Evolutionary conservation across 345 rosid species (phyloP), one percentile per base, ranked within the genome.

Genomic region (Salix brachista): DNA sequence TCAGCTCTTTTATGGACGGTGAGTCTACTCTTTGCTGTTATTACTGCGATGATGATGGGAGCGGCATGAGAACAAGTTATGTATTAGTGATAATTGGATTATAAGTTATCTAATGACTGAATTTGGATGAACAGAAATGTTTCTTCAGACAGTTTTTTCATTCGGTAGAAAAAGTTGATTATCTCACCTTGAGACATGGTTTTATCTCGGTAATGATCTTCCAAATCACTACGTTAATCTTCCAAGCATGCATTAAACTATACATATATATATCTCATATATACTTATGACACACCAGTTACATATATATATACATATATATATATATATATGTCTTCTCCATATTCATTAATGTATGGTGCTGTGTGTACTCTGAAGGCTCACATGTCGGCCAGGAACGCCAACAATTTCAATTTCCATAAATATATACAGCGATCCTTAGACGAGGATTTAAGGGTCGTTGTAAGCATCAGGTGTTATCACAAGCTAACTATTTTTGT

Each of bases 121-220:
- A 26, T 44, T 70, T 44, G n/a, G 34, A 25, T 70, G 37, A 48
- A 48, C 87, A 84, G 85, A 82, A 69, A 61, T 83, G 87, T 50
- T 83, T 87, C 70, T 77, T 84, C 76, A 84, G 85, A 37, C 85
- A 81, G 77, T 84, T 84, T 25, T 65, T 79, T 69, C 46, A 77
- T 67, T 83, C 87, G 0, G 86, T 84, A 3, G 81, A 84, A 14
- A 84, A 83, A 78, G 86, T 87, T 48, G 85, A 87, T 73, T 79
- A 81, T 76, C 62, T 83, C 41, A 84, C 87, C 6, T 68, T 87
- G 52, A 80, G 85, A 58, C 87, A 84, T 25, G 81, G 87, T 9
- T 84, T 84, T 77, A 78, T 87, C 79, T 69, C 74, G 75, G 86
- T 87, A 83, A 78, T 52, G 7, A 4, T 61, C 44, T 52, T 61